These are phyloP conservation scores for Mycena crocata DNA, from an alignment of 768 basidiomycete genomes.

Conservation along the genomic window DNA sequence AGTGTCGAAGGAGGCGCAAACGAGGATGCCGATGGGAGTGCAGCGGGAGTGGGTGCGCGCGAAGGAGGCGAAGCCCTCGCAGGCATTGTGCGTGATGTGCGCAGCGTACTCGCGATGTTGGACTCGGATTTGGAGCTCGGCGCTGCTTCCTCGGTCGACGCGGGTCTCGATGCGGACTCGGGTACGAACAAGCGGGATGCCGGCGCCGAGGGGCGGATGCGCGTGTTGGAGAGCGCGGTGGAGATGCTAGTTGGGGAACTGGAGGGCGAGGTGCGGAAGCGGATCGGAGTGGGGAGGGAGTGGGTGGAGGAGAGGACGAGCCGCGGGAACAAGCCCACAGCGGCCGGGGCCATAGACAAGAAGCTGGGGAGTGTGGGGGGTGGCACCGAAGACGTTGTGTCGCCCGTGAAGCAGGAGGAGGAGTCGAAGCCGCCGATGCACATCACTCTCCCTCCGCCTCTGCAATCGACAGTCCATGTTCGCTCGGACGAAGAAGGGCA, in stretches of 20 bases:
- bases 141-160: neutral
- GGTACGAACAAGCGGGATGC: too few species aligned
- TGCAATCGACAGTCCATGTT: too few species aligned
- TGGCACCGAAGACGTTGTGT: neutral
- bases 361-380: neutral
- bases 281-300: slow-evolving; percentile 4
- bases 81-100: slow-evolving; percentile 43
- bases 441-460: too few species aligned
- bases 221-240: slow-evolving; percentile 62
- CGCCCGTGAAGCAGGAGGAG: neutral
- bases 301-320: neutral
- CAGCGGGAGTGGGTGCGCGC: slow-evolving; percentile 11
- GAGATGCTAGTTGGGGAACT: slow-evolving; percentile 68
- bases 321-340: neutral
- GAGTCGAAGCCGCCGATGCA: too few species aligned
- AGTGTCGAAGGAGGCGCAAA: slow-evolving; percentile 1
- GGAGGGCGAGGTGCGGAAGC: slow-evolving; percentile 40
- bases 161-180: too few species aligned
- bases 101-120: slow-evolving; percentile 46
- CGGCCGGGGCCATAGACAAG: neutral
- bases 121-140: slow-evolving; percentile 41
- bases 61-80: slow-evolving; percentile 16
- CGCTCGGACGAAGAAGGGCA: neutral
- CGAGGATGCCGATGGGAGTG: slow-evolving; percentile 6
- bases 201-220: slow-evolving; percentile 56